Evolutionary conservation across 306 rosid species (phyloP), one percentile per base, ranked within the genome.

Genomic region (Trifolium subterraneum): DNA sequence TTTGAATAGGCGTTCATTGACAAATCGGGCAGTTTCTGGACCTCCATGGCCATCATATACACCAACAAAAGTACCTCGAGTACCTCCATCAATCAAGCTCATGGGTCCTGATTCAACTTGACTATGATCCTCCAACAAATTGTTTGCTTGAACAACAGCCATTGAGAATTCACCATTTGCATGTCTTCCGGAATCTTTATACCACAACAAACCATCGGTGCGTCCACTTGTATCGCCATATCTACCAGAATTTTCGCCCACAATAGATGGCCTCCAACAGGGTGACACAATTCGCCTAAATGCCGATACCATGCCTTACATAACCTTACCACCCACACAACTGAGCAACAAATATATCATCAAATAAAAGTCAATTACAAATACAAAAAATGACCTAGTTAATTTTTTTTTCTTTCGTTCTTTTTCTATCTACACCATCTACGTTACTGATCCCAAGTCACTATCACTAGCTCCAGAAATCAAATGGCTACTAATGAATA

Each of bases 71-170:
- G 99, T 95, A 55, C 92, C 99, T 35, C 44, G 78, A 68, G 90
- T 85, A 72, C 86, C 90, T 1, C 84, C 81, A 22, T 84, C 89
- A 6, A 25, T 13, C 1, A 80, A 88, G 75, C 93, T 84, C 88
- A 95, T 29, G 1, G 92, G 84, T 16, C 99, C 98, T 0, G 99
- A 95, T 83, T 90, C 99, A 74, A 92, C 86, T 77, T 95, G 98
- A 82, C 98, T 88, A 6, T 92, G 98, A 79, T 95, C 99, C 81
- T 95, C 99, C 88, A 95, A 71, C 84, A 87, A 80, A 73, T 81
- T 85, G 77, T 95, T 95, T 70, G 99, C 99, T 80, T 95, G 99
- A 87, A 95, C 79, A 27, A 95, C 98, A 2, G 99, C 97, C 99
- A 95, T 95, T 0, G 99, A 95, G 86, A 85, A 95, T 14, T 95